These are phyloP conservation scores for Nyctanthes arbortristis DNA, from an alignment of 257 asterid species.

Conservation along the genomic window DNA sequence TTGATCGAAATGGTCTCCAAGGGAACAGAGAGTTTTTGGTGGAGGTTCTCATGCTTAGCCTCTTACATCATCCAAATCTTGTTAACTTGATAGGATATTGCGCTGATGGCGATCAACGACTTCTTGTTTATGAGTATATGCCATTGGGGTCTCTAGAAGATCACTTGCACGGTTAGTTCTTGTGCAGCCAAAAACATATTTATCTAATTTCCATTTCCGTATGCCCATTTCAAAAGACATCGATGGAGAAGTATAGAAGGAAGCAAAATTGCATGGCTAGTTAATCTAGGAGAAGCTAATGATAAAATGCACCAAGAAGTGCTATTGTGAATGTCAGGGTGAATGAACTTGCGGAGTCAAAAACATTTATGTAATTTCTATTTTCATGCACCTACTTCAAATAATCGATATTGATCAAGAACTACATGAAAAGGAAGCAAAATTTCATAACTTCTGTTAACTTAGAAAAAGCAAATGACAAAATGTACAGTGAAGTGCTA, in stretches of 20 bases:
- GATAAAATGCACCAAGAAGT: neutral
- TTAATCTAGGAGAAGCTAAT: neutral
- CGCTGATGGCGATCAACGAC: slow-evolving; percentile 98
- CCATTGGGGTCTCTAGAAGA: slow-evolving; percentile 96
- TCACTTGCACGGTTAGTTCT: slow-evolving; percentile 89
- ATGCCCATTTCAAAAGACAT: neutral
- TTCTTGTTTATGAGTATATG: slow-evolving; percentile 95
- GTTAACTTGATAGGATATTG: slow-evolving; percentile 98
- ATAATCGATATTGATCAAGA: no score
- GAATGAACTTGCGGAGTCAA: no score
- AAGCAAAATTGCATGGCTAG: neutral
- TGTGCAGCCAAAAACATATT: neutral
- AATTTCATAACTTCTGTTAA: no score
- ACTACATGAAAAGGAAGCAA: no score
- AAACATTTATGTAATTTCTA: no score
- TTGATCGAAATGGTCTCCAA: slow-evolving; percentile 90
- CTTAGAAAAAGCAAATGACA: no score
- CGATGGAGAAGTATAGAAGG: neutral
- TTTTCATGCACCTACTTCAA: no score
- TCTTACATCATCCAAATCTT: slow-evolving; percentile 85
- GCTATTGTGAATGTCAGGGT: neutral
- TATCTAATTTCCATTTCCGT: slow-evolving; percentile 4
- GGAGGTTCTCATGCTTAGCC: slow-evolving; percentile 99
- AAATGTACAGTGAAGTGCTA: no score
- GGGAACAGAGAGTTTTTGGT: slow-evolving; percentile 94